Evolutionary conservation across 1,139 yeast species (phyloP).

Genomic region (Debaryomyces subglobosus): DNA sequence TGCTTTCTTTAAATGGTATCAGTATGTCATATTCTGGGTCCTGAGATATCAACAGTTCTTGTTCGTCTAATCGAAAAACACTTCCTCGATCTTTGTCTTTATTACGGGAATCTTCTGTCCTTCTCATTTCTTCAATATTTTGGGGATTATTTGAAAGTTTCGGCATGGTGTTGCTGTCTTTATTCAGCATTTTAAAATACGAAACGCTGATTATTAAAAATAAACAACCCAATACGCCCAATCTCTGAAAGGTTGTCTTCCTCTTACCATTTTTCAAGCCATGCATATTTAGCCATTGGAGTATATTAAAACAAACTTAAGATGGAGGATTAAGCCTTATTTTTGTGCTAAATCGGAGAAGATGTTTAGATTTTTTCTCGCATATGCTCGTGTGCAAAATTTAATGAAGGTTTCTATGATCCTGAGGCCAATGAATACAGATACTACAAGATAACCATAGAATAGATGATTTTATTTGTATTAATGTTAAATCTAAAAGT

Average conservation of each 20-base stretch:
- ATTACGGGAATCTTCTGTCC: background rate
- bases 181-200: background rate
- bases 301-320: background rate
- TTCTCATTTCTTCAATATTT: background rate
- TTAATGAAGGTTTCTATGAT: too few species aligned
- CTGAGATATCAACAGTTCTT: constrained; percentile 3
- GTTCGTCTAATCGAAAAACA: constrained; percentile 3
- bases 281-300: background rate
- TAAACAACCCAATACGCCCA: background rate
- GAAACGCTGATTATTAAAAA: background rate
- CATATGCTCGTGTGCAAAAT: constrained; percentile 1
- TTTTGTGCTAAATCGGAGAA: too few species aligned
- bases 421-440: background rate
- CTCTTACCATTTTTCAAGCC: background rate
- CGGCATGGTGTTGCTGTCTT: background rate
- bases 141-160: background rate
- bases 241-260: background rate
- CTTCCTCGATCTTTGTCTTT: background rate
- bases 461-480: background rate
- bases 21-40: constrained; percentile 8
- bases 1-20: constrained; percentile 8
- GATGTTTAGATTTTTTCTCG: background rate
- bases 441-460: background rate
- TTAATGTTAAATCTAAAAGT: background rate
- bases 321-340: too few species aligned